Conservation (phyloP, 768 basidiomycete genomes). For the Suillus variegatus region DNA sequence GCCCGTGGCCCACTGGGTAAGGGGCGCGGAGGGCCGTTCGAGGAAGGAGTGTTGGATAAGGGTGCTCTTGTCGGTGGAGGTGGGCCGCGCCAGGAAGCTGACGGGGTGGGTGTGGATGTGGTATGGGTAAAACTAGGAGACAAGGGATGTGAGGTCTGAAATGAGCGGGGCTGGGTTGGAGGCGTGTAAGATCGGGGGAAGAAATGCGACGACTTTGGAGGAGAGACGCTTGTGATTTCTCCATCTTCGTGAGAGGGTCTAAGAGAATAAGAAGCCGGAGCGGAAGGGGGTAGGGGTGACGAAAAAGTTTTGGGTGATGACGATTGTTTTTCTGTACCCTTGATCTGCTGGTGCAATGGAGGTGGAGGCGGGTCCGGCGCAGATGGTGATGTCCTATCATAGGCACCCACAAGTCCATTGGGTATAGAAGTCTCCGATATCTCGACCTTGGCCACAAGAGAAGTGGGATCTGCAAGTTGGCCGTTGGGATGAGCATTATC, state of each 20-base stretch:
- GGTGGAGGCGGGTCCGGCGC: neutral
- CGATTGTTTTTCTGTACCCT: neutral
- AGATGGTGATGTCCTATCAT: neutral
- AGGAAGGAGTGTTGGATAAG: constrained; percentile 23
- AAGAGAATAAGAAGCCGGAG: constrained; percentile 17
- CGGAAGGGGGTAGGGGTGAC: neutral
- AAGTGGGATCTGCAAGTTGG: neutral
- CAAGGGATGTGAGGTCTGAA: constrained; percentile 30
- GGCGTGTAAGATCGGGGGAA: constrained; percentile 44
- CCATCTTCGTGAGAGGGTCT: constrained; percentile 52
- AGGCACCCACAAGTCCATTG: neutral
- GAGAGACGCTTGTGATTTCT: constrained; percentile 45
- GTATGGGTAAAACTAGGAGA: constrained; percentile 28
- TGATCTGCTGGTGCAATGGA: constrained; percentile 1
- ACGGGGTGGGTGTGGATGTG: constrained; percentile 16
- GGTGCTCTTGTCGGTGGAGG: constrained; percentile 33
- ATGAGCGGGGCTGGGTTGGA: constrained; percentile 51
- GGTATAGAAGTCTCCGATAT: neutral
- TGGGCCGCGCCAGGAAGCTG: constrained; percentile 30
- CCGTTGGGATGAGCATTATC: neutral
- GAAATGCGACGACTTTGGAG: constrained; percentile 31
- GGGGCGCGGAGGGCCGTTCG: constrained; percentile 29
- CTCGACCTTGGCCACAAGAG: neutral
- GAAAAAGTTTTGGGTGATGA: neutral
- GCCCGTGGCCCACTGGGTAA: constrained; percentile 43